Evolutionary conservation across 139 green algal species (phyloP).

Genomic region (Deuterostichococcus epilithicus): DNA sequence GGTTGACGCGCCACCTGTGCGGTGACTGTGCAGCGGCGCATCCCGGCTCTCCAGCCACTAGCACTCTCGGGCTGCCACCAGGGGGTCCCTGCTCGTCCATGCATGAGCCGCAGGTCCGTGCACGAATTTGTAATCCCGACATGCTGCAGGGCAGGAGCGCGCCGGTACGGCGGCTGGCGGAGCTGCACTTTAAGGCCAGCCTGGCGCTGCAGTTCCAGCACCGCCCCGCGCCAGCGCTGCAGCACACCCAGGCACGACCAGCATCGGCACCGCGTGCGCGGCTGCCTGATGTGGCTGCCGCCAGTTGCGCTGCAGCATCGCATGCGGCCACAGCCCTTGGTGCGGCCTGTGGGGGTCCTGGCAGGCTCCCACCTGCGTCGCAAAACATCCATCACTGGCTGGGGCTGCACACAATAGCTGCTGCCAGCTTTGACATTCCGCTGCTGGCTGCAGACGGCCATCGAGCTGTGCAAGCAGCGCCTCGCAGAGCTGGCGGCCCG

Average conservation of each 20-base stretch:
- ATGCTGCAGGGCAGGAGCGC: constrained; percentile 21
- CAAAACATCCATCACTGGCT: too few relatives aligned
- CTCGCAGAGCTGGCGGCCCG: not conserved
- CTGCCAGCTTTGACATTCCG: not conserved
- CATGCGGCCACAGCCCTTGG: not conserved
- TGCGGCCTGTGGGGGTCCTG: not conserved
- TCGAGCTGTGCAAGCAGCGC: constrained; percentile 5
- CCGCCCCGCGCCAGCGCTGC: constrained; percentile 24
- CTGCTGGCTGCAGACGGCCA: constrained; percentile 2
- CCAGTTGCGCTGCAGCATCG: not conserved
- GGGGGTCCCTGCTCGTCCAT: too few relatives aligned
- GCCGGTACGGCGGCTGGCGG: constrained; percentile 27
- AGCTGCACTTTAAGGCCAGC: constrained; percentile 49
- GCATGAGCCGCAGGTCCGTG: too few relatives aligned
- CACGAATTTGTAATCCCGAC: too few relatives aligned
- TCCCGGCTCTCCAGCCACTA: too few relatives aligned
- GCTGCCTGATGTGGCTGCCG: too few relatives aligned
- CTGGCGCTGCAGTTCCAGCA: constrained; percentile 45
- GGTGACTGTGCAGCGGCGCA: too few relatives aligned
- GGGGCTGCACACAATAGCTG: not conserved
- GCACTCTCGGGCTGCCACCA: too few relatives aligned
- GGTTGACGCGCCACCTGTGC: too few relatives aligned
- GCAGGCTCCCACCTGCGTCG: too few relatives aligned
- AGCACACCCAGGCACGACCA: constrained; percentile 10
- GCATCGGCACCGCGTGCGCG: too few relatives aligned